Evolutionary conservation across 495 filamentous ascomycete genomes (phyloP), one percentile per base, ranked within the genome.

Genomic region (Penicillium angulare): DNA sequence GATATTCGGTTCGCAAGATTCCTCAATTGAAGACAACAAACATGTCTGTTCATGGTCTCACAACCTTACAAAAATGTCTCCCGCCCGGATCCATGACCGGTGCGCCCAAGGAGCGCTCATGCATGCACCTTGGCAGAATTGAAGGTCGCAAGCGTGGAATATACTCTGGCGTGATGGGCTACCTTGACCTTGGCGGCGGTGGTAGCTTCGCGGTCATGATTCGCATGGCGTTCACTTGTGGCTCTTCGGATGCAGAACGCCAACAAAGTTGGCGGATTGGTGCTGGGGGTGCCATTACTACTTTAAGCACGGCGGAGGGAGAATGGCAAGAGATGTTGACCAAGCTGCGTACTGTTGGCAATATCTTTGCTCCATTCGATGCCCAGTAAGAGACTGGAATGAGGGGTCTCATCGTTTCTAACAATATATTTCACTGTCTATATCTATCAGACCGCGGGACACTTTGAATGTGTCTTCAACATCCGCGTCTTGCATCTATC

Each of bases 41-140:
- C 33, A 76, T 78, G 73, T 66, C 72, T 13, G 63, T 60, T 7
- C 64, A 78, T 20, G 90, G 88, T 9, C 72, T 93, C 40, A 86
- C 92, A 26, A 86, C 90, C 18, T 77, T 97, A 0, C 84, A 89
- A 7, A 76, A 80, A 2, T 86, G 81, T 31, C 74, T 98, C 3
- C 93, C 92, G 0, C 91, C 93, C 0, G 93, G 93, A 0, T 88
- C 83, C 38, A 97, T 97, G 92, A 97, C 92, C 2, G 92, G 92
- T 13, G 92, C 92, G 5, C 92, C 92, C 0, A 97, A 97, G 74
- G 88, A 88, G 60, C 81, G 92, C 17, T 88, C 84, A 31, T 96
- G 92, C 63, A 83, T 95, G 78, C 77, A 97, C 36, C 74, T 97
- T 33, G 67, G 75, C 43, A 61, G 65, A 0, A 78, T 96, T 38